Percentiles rank a stretch among this genome's conserved stretches.
Conservation (phyloP, 164 flowering plant species). For the Annona squamosa region DNA sequence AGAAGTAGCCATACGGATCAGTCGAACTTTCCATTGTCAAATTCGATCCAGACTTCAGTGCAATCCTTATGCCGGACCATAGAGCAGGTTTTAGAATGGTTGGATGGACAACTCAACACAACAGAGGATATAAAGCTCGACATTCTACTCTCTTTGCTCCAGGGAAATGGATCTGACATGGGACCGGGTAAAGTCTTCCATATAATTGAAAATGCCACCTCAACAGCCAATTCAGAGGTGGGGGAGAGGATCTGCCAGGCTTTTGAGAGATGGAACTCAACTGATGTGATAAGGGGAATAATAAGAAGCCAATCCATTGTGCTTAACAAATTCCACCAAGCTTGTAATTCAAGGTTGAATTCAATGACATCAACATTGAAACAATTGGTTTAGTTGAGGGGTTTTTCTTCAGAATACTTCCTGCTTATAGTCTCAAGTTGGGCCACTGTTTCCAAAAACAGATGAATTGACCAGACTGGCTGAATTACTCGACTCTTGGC, state of each 20-base stretch:
- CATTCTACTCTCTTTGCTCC: conserved; percentile 29
- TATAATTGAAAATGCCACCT: conserved; percentile 26
- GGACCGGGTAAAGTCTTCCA: conserved; percentile 60
- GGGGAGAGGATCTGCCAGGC: conserved; percentile 42
- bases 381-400: conserved; percentile 28
- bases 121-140: conserved; percentile 45
- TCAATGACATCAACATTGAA: conserved; percentile 29
- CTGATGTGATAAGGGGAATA: conserved; percentile 48
- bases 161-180: conserved; percentile 21
- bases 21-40: conserved; percentile 24
- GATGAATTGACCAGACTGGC: no score
- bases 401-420: neutral
- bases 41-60: conserved; percentile 38
- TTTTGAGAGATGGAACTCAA: conserved; percentile 45
- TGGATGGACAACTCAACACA: conserved; percentile 32
- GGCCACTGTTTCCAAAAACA: neutral
- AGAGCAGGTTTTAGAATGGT: conserved; percentile 48
- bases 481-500: no score
- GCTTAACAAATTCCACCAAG: conserved; percentile 38
- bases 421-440: neutral
- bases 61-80: conserved; percentile 28
- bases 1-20: conserved; percentile 38
- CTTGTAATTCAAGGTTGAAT: conserved; percentile 53
- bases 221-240: conserved; percentile 30
- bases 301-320: conserved; percentile 28